Base-by-base conservation (phyloP, 441 rosid species). In the Capsella rubella region DNA sequence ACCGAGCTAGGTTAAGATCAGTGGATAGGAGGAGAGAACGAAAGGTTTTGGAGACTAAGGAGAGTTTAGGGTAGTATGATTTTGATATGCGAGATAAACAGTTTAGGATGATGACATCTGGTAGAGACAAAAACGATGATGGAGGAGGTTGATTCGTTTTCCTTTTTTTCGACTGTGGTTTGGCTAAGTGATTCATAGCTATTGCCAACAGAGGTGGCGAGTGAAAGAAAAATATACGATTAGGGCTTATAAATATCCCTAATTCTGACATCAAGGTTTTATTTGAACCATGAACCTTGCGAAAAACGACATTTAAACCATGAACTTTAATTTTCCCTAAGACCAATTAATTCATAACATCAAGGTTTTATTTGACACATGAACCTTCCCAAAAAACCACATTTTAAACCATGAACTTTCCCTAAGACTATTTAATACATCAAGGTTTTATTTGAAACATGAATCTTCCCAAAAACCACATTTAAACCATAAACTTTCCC, bases 41-140 rank as follows among this genome's bases (percentile, higher is more conserved):
- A 60, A 92, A 79, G 37, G 86, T 45, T 42, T 82, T 89, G 46
- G 86, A 92, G 80, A 92, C 90, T 3, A 81, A 63, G n/a, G 84
- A 81, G 53, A 90, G 91, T 34, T 63, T 64, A 1, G 93, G 95
- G 69, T 86, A 83, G 67, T 83, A 75, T 13, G 79, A 79, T 53
- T 86, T 78, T 7, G 95, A 88, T 42, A 89, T 11, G 12, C 92
- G 88, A 2, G 95, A 87, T 35, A 92, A 72, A 50, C 88, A 84
- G 80, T 84, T 84, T 9, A 90, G 25, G 8, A 87, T 77, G 65
- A 92, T 78, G 69, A 82, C 96, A 62, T 83, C 71, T 8, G 94
- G 87, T 16, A 90, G 83, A 10, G 69, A 52, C 0, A 89, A 91
- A 53, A 92, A 82, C 14, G 87, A 75, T 10, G 63, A 77, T 25